Conservation (phyloP, 768 basidiomycete species). For the Amylocystis lapponica region DNA sequence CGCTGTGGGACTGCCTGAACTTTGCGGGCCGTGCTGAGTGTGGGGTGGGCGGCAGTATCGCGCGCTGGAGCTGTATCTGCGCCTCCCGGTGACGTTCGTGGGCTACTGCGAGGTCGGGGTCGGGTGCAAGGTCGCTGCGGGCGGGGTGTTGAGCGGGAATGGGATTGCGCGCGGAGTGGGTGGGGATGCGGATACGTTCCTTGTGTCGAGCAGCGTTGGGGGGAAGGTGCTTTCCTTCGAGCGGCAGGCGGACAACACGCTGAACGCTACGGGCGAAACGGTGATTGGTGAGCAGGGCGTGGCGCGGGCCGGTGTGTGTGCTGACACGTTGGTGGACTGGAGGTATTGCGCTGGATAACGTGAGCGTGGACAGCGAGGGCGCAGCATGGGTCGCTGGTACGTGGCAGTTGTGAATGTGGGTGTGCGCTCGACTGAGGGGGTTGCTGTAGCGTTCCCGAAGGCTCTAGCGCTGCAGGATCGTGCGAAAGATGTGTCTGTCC, state of each 20-base stretch:
- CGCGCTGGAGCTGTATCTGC: background rate
- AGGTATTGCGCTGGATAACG: slow-evolving; percentile 53
- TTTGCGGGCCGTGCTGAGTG: too few species aligned
- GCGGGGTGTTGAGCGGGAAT: slow-evolving; percentile 48
- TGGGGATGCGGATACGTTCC: slow-evolving; percentile 45
- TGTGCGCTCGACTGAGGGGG: background rate
- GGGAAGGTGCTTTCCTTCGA: slow-evolving; percentile 52
- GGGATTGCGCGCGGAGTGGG: slow-evolving; percentile 51
- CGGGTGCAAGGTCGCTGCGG: slow-evolving; percentile 57
- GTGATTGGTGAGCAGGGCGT: slow-evolving; percentile 37
- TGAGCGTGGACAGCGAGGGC: slow-evolving; percentile 53
- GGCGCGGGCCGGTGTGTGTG: background rate
- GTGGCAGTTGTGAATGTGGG: slow-evolving; percentile 8
- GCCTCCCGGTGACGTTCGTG: slow-evolving; percentile 36
- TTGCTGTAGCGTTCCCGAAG: slow-evolving; percentile 29
- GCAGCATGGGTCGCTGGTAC: slow-evolving; percentile 58
- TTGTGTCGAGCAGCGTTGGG: slow-evolving; percentile 42
- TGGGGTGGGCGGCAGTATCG: slow-evolving; percentile 42
- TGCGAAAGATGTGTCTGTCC: background rate
- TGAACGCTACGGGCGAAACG: slow-evolving; percentile 49
- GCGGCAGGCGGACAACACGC: slow-evolving; percentile 49
- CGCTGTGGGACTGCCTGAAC: too few species aligned
- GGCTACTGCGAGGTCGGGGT: slow-evolving; percentile 56
- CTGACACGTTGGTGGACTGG: slow-evolving; percentile 33
- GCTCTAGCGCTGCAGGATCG: slow-evolving; percentile 21